Base-by-base conservation (phyloP, 2,329 filamentous ascomycete genomes). In the Epichloe baconii region DNA sequence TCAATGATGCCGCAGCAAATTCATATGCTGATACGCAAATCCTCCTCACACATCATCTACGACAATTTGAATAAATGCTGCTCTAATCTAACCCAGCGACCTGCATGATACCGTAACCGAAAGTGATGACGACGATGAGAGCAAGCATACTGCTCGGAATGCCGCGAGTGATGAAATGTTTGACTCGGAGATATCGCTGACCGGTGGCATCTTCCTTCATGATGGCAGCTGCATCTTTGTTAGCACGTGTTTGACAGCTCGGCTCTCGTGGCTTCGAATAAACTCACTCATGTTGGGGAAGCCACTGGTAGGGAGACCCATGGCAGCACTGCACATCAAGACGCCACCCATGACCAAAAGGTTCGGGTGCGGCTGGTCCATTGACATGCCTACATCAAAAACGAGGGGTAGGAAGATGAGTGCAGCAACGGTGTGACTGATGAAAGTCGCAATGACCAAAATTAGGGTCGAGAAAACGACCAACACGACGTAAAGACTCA, bases 281-380 rank as follows among this genome's bases (percentile, higher is more conserved):
- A 44, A 86, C 89, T 77, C 80, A 95, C 90, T 98, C 93, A 98
- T 98, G 60, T 98, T 98, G 2, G 93, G 93, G 71, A 98, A 98
- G 8, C 93, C 94, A 64, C 85, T 91, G 0, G 93, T 98, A 3
- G 93, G 93, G 68, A 98, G 69, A 12, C 84, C 93, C 93, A 98
- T 98, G 2, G 68, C 93, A n/a, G 90, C 90, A 57, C 85, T 91
- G 64, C 93, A 96, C 89, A 98, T 98, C 56, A 98, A 71, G 11
- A 95, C 91, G 50, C 86, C 84, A 0, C 83, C 87, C 91, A 98
- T 97, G 55, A 98, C 93, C 53, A 98, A 72, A 54, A 98, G 70
- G 67, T 97, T 97, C 8, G 93, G 91, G 64, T 95, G 89, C 31
- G 91, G 90, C 64, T 95, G 77, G 3, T 84, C 79, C 89, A 98